Evolutionary conservation across 1,139 yeast species (phyloP), one percentile per base, ranked within the genome.

Genomic region (Lodderomyces oxycetoniae): DNA sequence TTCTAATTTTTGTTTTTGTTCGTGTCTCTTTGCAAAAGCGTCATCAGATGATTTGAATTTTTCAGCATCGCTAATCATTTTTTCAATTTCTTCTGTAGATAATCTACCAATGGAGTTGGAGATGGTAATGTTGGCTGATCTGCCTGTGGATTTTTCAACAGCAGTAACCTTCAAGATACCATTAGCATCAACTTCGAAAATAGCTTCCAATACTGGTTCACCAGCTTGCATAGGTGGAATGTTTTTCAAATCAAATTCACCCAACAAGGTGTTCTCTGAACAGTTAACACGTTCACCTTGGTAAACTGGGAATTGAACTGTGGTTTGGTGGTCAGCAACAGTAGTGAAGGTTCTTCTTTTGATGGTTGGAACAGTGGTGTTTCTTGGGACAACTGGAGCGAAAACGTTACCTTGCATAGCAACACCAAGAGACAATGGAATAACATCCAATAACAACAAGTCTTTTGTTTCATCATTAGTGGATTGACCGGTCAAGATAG

Each of bases 261-360:
- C 98, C 68, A 91, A 85, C 66, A 89, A 82, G 63, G 96, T 88
- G 94, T 91, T 91, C 77, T 91, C 97, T 55, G 87, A 67, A 80
- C 97, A 89, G 95, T 89, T 91, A 64, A 88, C 96, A 80, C 98
- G 95, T 78, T 91, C 98, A 83, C 98, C 98, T 76, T 91, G 97
- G 89, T 89, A 91, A 49, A 91, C 97, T 71, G 96, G 98, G 96
- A 91, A 89, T 71, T 87, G 95, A 56, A 91, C 98, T 57, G 96
- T 87, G 67, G 97, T 89, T 77, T 91, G 98, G 82, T 87, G 91
- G 82, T 91, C 98, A 63, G 86, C 96, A 63, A 86, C 96, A 61
- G 98, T 91, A 73, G 98, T 89, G 94, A 91, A 91, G 59, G 97
- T 91, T 80, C 96, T 86, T 77, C 96, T 85, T 88, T 91, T 91